Conservation (phyloP, 2,329 filamentous ascomycete genomes). For the Zymoseptoria ardabiliae region DNA sequence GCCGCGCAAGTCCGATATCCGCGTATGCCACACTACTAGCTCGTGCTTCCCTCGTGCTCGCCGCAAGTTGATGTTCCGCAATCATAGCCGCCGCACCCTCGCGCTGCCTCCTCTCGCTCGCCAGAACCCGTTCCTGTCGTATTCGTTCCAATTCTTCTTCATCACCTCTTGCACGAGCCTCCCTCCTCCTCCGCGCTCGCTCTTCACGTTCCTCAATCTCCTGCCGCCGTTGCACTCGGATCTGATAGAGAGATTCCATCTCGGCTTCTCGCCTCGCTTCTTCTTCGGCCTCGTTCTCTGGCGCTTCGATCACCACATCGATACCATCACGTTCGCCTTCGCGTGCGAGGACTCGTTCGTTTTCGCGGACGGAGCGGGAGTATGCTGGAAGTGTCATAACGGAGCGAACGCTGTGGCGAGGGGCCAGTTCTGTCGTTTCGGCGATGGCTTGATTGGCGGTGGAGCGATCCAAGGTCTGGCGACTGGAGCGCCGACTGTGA, state of each 20-base stretch:
- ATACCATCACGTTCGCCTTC: slow-evolving; percentile 90
- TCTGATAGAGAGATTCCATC: slow-evolving; percentile 89
- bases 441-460: slow-evolving; percentile 18
- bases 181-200: slow-evolving; percentile 59
- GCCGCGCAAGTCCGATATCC: slow-evolving; percentile 66
- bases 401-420: slow-evolving; percentile 63
- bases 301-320: slow-evolving; percentile 81
- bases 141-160: slow-evolving; percentile 60
- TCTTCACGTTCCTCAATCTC: slow-evolving; percentile 73
- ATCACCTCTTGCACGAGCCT: slow-evolving; percentile 68
- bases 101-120: slow-evolving; percentile 37
- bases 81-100: slow-evolving; percentile 40
- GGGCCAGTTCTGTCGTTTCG: slow-evolving; percentile 15
- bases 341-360: slow-evolving; percentile 74
- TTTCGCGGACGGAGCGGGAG: slow-evolving; percentile 61
- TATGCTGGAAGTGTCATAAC: slow-evolving; percentile 91
- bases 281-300: slow-evolving; percentile 70
- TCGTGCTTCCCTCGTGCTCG: slow-evolving; percentile 50
- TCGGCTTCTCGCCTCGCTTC: slow-evolving; percentile 74
- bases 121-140: slow-evolving; percentile 47
- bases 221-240: slow-evolving; percentile 67
- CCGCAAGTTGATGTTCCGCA: slow-evolving; percentile 53
- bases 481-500: neutral
- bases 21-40: slow-evolving; percentile 71
- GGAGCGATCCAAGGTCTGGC: neutral